phyloP scores from a whole-genome alignment of 2,329 filamentous ascomycete species.

The Emergomyces orientalis region DNA sequence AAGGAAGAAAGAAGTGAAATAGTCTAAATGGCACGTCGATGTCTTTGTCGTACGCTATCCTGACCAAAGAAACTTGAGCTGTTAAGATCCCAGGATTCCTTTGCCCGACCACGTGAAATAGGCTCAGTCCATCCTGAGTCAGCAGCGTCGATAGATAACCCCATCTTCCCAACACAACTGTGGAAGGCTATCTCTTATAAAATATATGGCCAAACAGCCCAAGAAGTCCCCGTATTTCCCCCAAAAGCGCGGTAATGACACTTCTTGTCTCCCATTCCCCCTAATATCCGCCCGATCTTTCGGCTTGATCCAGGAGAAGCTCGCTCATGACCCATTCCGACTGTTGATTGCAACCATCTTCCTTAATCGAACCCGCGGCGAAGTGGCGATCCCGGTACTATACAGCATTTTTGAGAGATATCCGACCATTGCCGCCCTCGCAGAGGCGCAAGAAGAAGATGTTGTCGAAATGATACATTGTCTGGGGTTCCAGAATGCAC shows the following conservation, averaged over 20 bases:
- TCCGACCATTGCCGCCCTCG: conserved; percentile 56
- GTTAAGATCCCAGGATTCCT: too few species aligned
- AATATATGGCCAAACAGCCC: conserved; percentile 17
- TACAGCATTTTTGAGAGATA: conserved; percentile 58
- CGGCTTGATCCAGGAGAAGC: conserved; percentile 74
- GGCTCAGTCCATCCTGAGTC: too few species aligned
- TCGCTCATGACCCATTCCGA: conserved; percentile 65
- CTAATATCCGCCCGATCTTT: conserved; percentile 55
- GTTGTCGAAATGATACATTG: conserved; percentile 56
- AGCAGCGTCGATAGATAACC: too few species aligned
- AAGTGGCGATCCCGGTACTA: conserved; percentile 65
- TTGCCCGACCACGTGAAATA: too few species aligned
- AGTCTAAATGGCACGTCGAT: too few species aligned
- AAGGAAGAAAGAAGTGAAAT: background rate
- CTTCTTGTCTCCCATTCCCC: conserved; percentile 53
- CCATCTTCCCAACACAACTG: too few species aligned
- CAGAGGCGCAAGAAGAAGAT: conserved; percentile 46
- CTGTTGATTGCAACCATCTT: conserved; percentile 76
- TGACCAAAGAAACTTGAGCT: too few species aligned
- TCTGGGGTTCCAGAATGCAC: conserved; percentile 60
- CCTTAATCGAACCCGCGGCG: conserved; percentile 69
- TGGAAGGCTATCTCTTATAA: too few species aligned
- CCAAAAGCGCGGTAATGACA: conserved; percentile 22
- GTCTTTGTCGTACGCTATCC: too few species aligned
- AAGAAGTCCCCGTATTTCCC: conserved; percentile 39